Conservation (phyloP, 371 early-diverging fungal species). For the Rhizoclosmatium hyalinum region DNA sequence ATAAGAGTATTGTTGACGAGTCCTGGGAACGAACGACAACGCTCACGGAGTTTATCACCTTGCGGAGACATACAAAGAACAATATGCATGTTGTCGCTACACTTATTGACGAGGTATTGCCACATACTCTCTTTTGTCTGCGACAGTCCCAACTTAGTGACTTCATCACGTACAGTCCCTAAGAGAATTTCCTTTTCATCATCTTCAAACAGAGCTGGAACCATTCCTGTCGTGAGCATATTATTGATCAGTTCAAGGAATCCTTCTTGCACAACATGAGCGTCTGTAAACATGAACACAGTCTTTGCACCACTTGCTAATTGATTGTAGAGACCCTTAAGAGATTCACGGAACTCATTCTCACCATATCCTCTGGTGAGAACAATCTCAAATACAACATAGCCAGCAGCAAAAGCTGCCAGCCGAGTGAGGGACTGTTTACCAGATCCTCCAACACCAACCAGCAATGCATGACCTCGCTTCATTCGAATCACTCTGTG, state of each 20-base stretch:
- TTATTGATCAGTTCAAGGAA: slow-evolving; percentile 69
- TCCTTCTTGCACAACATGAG: slow-evolving; percentile 66
- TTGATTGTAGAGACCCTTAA: slow-evolving; percentile 56
- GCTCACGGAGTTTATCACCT: slow-evolving; percentile 65
- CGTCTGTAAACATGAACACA: slow-evolving; percentile 68
- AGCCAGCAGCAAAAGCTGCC: slow-evolving; percentile 66
- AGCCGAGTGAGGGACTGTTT: slow-evolving; percentile 64
- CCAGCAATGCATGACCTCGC: slow-evolving; percentile 62
- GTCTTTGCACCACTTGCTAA: slow-evolving; percentile 58
- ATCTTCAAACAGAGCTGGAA: slow-evolving; percentile 65
- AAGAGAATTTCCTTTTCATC: slow-evolving; percentile 65
- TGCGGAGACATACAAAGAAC: slow-evolving; percentile 69
- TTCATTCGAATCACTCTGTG: slow-evolving; percentile 62
- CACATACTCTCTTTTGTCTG: slow-evolving; percentile 60
- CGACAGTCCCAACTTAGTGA: slow-evolving; percentile 50
- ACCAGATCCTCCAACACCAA: slow-evolving; percentile 69
- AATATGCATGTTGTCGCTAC: slow-evolving; percentile 62
- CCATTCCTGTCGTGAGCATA: slow-evolving; percentile 67
- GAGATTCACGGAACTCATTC: slow-evolving; percentile 58
- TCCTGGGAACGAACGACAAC: slow-evolving; percentile 67
- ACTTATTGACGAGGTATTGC: slow-evolving; percentile 66
- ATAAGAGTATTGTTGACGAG: slow-evolving; percentile 69
- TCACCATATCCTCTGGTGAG: slow-evolving; percentile 65
- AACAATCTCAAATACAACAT: slow-evolving; percentile 60
- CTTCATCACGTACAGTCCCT: slow-evolving; percentile 58